Conservation (phyloP, 495 filamentous ascomycete genomes). For the Trichoderma parareesei region DNA sequence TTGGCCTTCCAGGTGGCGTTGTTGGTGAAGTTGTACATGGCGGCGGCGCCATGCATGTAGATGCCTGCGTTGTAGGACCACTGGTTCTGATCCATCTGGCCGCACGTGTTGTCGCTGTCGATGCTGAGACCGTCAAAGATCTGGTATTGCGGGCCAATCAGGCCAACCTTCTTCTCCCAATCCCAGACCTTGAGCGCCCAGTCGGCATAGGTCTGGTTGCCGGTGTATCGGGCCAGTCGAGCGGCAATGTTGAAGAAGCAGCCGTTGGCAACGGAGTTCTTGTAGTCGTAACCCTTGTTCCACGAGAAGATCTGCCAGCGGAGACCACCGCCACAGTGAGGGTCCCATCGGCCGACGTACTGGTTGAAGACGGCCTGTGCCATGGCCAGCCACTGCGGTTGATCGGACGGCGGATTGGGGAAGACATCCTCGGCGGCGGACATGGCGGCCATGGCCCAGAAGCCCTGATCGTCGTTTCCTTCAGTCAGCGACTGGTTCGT, state of each 20-base stretch:
- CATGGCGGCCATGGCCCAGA: constrained; percentile 81
- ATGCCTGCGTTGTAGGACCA: constrained; percentile 74
- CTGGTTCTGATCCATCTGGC: constrained; percentile 51
- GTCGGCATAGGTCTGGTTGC: constrained; percentile 64
- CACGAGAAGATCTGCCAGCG: constrained; percentile 81
- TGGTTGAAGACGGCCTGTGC: constrained; percentile 74
- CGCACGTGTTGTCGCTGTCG: constrained; percentile 42
- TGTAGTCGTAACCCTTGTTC: constrained; percentile 73
- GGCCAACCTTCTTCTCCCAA: constrained; percentile 53
- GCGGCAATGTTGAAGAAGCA: constrained; percentile 78
- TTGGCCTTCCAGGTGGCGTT: constrained; percentile 49
- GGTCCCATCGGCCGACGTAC: constrained; percentile 62
- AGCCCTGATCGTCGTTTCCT: constrained; percentile 82
- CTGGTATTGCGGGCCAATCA: constrained; percentile 52
- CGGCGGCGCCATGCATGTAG: constrained; percentile 62
- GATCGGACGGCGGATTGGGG: constrained; percentile 51
- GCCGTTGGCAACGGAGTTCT: constrained; percentile 73
- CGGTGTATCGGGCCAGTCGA: constrained; percentile 64
- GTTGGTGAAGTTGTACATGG: constrained; percentile 65
- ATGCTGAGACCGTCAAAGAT: constrained; percentile 62
- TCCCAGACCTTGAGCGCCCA: constrained; percentile 68
- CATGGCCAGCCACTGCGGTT: constrained; percentile 70
- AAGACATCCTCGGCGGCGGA: constrained; percentile 72
- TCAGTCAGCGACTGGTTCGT: constrained; percentile 66
- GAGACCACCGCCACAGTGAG: constrained; percentile 66